phyloP scores from a whole-genome alignment of 2,329 filamentous ascomycete genomes.

The Nannizzia gypsea region DNA sequence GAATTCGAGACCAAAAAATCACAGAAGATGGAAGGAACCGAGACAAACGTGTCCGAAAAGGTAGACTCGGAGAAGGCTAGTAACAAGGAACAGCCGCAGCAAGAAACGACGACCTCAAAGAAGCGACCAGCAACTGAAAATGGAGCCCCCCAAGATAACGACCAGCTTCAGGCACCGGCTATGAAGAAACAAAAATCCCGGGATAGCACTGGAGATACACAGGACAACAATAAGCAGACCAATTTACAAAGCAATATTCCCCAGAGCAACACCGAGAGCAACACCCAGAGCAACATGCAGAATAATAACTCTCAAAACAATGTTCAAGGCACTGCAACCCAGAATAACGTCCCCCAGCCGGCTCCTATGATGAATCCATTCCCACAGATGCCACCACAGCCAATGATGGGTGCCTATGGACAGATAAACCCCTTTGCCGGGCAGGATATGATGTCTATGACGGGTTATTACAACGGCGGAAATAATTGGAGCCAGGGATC shows the following conservation, averaged over 20 bases:
- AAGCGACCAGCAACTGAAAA: conserved; percentile 73
- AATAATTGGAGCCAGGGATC: not conserved
- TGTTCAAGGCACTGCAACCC: not conserved
- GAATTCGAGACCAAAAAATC: conserved; percentile 51
- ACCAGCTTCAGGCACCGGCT: conserved; percentile 27
- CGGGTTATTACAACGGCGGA: not conserved
- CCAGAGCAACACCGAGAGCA: not conserved
- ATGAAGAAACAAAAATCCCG: conserved; percentile 36
- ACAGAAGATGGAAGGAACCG: conserved; percentile 32
- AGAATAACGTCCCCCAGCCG: not conserved
- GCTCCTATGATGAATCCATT: not conserved
- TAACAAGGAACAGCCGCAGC: conserved; percentile 15
- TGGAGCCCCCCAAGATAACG: conserved; percentile 46
- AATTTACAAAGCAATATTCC: not conserved
- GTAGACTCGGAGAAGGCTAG: not conserved
- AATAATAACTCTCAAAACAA: not conserved
- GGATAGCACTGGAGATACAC: conserved; percentile 19
- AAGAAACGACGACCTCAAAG: conserved; percentile 40
- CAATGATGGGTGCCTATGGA: not conserved
- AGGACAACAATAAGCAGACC: not conserved
- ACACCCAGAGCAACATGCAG: not conserved
- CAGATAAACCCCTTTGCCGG: not conserved
- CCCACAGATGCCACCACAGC: not conserved
- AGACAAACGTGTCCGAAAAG: conserved; percentile 7
- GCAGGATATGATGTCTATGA: not conserved